Evolutionary conservation across 2,329 filamentous ascomycete genomes (phyloP).

Genomic region (Claviceps quebecensis): DNA sequence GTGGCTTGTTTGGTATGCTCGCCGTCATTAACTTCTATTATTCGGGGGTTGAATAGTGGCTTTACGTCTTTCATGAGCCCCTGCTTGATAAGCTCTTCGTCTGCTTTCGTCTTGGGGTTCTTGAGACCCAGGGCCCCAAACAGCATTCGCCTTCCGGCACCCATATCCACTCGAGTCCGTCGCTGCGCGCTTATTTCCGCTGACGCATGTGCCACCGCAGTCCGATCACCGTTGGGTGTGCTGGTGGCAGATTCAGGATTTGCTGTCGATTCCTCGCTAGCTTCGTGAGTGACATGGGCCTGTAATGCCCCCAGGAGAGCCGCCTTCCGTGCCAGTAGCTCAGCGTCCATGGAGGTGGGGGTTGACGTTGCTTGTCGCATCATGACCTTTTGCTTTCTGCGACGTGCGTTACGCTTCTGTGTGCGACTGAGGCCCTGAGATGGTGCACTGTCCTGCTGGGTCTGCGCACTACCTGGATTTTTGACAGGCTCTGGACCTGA

Average conservation of each 20-base stretch:
- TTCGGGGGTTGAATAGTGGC: slow-evolving; percentile 23
- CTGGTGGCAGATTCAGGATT: background rate
- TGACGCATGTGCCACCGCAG: background rate
- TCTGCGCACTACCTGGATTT: background rate
- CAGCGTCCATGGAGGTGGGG: slow-evolving; percentile 9
- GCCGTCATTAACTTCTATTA: slow-evolving; percentile 11
- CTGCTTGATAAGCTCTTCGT: slow-evolving; percentile 48
- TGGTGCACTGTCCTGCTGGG: slow-evolving; percentile 7
- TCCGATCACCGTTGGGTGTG: background rate
- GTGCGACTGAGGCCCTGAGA: slow-evolving; percentile 28
- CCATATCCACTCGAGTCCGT: slow-evolving; percentile 27
- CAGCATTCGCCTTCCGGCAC: slow-evolving; percentile 51
- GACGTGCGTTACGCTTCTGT: slow-evolving; percentile 37
- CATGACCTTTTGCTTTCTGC: slow-evolving; percentile 23
- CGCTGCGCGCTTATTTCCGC: background rate
- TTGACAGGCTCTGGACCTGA: slow-evolving; percentile 10
- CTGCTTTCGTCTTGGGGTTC: slow-evolving; percentile 52
- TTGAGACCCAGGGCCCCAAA: slow-evolving; percentile 60
- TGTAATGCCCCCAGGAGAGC: slow-evolving; percentile 18
- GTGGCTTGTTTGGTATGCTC: slow-evolving; percentile 6
- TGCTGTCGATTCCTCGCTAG: background rate
- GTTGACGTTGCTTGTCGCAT: background rate
- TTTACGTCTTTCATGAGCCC: slow-evolving; percentile 43
- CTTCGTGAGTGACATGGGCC: background rate
- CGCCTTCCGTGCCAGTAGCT: slow-evolving; percentile 25